Base-by-base conservation (phyloP, 768 basidiomycete genomes). In the Suillus alpinus region DNA sequence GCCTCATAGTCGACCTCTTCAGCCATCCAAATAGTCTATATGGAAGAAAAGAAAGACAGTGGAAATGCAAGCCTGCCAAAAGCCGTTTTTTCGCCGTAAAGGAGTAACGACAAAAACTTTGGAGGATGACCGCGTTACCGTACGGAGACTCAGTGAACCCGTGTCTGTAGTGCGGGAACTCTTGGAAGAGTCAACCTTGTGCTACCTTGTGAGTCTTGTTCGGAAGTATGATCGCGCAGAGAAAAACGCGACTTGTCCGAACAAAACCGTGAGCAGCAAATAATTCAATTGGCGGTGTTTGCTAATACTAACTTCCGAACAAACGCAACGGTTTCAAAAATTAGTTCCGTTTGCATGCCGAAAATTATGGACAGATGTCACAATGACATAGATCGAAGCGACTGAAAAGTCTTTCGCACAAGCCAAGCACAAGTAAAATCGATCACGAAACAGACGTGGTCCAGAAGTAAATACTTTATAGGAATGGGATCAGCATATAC, bases 1-100 rank as follows among this genome's bases (percentile, higher is more conserved):
- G 76, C 81, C 73, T 90, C 88, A 70, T 88, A 87, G 58, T 88
- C 88, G 29, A 81, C 80, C 64, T 83, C 78, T 41, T 75, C 77
- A 43, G 78, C 73, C 70, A 77, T 77, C 58, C 60, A 63, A 59
- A 65, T 49, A 68, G 47, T 34, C 52, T 56, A 62, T 16, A 57
- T 63, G 51, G 59, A 43, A 44, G 53, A 41, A 52, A 18, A 41
- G 46, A 55, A 53, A 44, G 26, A 40, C 26, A 10, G 26, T 41
- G 26, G 43, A 50, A 53, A 47, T 18, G 32, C 16, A 55, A 59
- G 23, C 55, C 60, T 61, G 50, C 26, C 26, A 26, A 59, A 53
- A 37, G 61, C 52, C 44, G 58, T 43, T 49, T 43, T 59, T 58
- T 51, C 23, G 61, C 53, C 39, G 60, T 34, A 44, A 34, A 44